These are phyloP conservation scores for Sarocladiaceae sp. DNA, from an alignment of 2,329 filamentous ascomycete genomes.

Conservation along the genomic window DNA sequence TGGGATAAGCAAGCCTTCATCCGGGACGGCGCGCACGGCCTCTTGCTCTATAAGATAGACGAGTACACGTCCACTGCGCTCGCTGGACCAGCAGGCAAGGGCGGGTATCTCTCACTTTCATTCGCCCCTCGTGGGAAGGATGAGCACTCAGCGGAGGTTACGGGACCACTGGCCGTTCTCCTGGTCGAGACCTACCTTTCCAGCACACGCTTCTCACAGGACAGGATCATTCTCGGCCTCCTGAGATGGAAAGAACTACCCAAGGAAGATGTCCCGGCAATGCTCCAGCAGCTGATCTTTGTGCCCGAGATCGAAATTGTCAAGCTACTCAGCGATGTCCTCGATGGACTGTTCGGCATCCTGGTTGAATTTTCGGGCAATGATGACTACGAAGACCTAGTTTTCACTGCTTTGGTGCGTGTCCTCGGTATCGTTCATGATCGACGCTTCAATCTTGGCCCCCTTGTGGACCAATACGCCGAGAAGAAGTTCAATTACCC, in stretches of 20 bases:
- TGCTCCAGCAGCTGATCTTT: constrained; percentile 82
- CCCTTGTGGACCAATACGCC: constrained; percentile 87
- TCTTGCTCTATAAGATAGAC: constrained; percentile 87
- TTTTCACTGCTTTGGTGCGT: constrained; percentile 85
- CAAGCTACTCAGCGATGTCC: constrained; percentile 83
- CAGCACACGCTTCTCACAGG: constrained; percentile 92
- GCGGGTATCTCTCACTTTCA: constrained; percentile 80
- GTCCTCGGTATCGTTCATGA: constrained; percentile 94
- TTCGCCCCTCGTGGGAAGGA: constrained; percentile 69
- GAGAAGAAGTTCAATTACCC: constrained; percentile 89
- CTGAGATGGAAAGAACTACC: constrained; percentile 80
- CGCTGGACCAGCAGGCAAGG: constrained; percentile 62
- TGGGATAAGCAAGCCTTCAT: constrained; percentile 93
- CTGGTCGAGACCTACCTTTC: constrained; percentile 81
- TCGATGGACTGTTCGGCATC: constrained; percentile 88
- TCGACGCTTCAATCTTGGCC: constrained; percentile 84
- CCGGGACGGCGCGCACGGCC: constrained; percentile 73
- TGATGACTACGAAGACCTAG: constrained; percentile 86
- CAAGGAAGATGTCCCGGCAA: constrained; percentile 64
- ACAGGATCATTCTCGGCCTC: constrained; percentile 77
- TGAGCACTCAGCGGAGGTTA: constrained; percentile 68
- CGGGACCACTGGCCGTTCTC: constrained; percentile 75
- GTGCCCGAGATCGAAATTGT: constrained; percentile 97
- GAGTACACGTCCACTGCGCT: constrained; percentile 74
- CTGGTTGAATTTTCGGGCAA: constrained; percentile 87